Base-by-base conservation (phyloP, 2,329 filamentous ascomycete genomes). In the Stachybotrys chlorohalonatus region DNA sequence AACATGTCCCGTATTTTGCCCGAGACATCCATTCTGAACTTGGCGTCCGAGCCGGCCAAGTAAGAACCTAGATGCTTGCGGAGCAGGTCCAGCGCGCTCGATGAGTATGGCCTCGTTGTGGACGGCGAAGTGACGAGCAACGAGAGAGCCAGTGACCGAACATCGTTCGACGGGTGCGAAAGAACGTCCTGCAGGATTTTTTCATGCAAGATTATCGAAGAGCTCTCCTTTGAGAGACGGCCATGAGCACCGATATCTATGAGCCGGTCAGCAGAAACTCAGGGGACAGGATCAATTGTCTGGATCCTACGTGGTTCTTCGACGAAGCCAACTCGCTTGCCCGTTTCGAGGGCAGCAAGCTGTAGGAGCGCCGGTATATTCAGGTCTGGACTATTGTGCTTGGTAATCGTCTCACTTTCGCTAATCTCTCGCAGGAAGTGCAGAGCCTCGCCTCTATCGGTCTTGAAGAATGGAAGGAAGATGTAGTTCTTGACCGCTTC, bases 1-100 rank as follows among this genome's bases (percentile, higher is more conserved):
- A 92, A 82, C 67, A 97, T 83, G 61, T 86, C 85, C 57, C 89
- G 86, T 2, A 87, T 83, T 58, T 89, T 81, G 30, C 84, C 84
- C 31, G 93, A 77, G 1, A 95, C 78, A 61, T 95, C 90, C 55
- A 92, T 87, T 55, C 94, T 84, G 60, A 92, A 87, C 62, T 93
- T 90, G 6, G 93, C 85, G 66, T 96, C 91, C 0, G 89, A 84
- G 58, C 96, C 92, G 3, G 90, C 83, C 65, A 95, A 87, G 59
- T 93, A 83, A 15, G 85, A 80, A 1, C 81, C 78, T 4, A 97
- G 71, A 56, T 89, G 83, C 39, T 73, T 75, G 53, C 78, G 78
- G 2, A 97, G 73, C 11, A 87, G 77, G 3, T 72, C 68, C 3
- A 96, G 75, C 0, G 85, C 79, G 9, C 74, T 76, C 0, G 71